Conservation (phyloP, 2,329 filamentous ascomycete species). For the Dothideomycetes sp. region DNA sequence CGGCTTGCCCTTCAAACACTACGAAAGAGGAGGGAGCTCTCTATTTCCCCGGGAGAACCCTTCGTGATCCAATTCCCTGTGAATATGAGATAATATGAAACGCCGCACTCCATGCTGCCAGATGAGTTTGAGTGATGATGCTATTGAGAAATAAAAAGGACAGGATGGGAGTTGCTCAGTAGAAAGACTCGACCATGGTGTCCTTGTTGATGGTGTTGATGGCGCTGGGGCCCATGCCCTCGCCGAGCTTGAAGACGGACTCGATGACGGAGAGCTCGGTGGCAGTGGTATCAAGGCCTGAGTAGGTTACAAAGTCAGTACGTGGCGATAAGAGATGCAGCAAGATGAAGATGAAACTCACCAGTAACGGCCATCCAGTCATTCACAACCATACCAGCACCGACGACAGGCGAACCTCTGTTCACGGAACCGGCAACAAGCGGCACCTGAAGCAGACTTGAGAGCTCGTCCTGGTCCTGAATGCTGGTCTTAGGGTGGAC, state of each 20-base stretch:
- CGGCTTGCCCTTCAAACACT: too few relatives aligned
- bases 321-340: too few relatives aligned
- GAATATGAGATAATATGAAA: background rate
- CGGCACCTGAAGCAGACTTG: constrained; percentile 84
- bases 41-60: too few relatives aligned
- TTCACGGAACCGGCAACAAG: constrained; percentile 92
- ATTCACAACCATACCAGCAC: constrained; percentile 92
- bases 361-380: constrained; percentile 95
- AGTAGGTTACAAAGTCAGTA: too few relatives aligned
- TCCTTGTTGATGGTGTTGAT: constrained; percentile 87
- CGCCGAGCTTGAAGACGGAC: constrained; percentile 87
- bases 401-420: constrained; percentile 86
- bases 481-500: constrained; percentile 96
- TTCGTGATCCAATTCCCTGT: too few relatives aligned
- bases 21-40: too few relatives aligned
- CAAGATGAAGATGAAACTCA: background rate
- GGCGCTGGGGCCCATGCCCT: constrained; percentile 66
- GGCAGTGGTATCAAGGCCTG: constrained; percentile 78
- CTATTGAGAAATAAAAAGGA: background rate
- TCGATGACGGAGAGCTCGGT: constrained; percentile 95
- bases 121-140: background rate
- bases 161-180: constrained; percentile 42
- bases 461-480: constrained; percentile 96
- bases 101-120: background rate
- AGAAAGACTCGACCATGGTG: constrained; percentile 98